These are phyloP conservation scores for Margaritispora aquatica DNA, from an alignment of 495 filamentous ascomycete species.

Conservation along the genomic window DNA sequence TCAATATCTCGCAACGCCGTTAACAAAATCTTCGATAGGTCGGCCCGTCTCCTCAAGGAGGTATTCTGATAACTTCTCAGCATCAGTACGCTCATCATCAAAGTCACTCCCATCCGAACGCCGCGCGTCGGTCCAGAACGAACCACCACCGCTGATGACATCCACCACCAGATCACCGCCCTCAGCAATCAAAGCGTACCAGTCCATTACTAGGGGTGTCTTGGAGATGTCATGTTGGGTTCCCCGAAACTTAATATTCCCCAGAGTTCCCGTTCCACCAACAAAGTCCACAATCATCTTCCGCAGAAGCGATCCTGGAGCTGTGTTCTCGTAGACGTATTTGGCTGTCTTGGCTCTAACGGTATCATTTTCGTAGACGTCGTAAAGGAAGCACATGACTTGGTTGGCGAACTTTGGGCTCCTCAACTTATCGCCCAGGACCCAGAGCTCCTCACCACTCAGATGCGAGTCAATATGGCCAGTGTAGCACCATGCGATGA, in stretches of 20 bases:
- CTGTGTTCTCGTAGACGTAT: constrained; percentile 1
- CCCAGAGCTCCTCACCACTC: background rate
- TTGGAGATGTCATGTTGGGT: too few relatives aligned
- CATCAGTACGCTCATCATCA: too few relatives aligned
- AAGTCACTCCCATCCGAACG: too few relatives aligned
- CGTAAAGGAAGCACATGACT: background rate
- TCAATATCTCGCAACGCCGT: background rate
- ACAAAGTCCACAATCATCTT: background rate
- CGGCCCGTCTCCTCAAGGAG: background rate
- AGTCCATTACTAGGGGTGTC: too few relatives aligned
- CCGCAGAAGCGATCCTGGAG: background rate
- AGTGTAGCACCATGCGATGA: constrained; percentile 3
- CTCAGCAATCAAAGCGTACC: background rate
- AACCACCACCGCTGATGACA: background rate
- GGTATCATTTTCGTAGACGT: background rate
- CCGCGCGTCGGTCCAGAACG: too few relatives aligned
- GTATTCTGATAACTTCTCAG: too few relatives aligned
- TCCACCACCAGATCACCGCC: background rate
- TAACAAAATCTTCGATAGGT: background rate
- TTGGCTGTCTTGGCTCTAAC: background rate
- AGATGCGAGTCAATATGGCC: background rate
- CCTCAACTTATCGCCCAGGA: background rate
- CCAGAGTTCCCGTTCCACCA: too few relatives aligned
- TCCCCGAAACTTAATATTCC: too few relatives aligned
- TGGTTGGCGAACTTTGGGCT: background rate